Conservation (phyloP, 139 green algal genomes). For the Chlorella sp. region DNA sequence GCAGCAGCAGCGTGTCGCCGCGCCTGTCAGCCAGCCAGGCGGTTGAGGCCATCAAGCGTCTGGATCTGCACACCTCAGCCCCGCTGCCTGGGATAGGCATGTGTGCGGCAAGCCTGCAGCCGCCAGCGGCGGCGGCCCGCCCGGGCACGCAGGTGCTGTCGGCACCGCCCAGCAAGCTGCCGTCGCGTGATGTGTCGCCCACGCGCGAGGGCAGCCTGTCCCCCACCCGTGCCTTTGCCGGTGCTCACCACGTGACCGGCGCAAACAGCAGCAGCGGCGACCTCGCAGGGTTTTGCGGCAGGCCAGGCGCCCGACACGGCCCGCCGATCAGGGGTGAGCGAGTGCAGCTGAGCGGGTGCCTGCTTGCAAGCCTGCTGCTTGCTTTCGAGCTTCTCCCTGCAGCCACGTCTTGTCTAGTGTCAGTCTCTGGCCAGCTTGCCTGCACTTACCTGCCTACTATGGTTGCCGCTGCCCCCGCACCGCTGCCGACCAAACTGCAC, state of each 20-base stretch:
- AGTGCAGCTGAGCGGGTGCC: not conserved
- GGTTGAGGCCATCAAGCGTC: not conserved
- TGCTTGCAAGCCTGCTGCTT: not conserved
- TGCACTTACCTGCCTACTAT: not conserved
- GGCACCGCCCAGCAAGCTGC: constrained; percentile 23
- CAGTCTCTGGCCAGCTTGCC: too few species aligned
- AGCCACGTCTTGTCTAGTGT: not conserved
- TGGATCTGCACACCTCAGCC: constrained; percentile 5
- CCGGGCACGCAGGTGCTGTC: not conserved
- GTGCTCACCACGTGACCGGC: not conserved
- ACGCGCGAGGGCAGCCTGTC: constrained; percentile 17
- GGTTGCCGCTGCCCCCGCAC: not conserved
- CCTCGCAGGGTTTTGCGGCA: not conserved
- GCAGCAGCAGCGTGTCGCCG: constrained; percentile 22
- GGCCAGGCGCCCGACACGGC: not conserved
- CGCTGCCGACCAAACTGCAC: too few species aligned
- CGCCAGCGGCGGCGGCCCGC: not conserved
- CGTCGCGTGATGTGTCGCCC: not conserved
- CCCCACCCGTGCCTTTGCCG: not conserved
- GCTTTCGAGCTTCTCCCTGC: not conserved
- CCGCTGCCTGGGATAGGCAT: not conserved
- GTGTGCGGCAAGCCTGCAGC: not conserved
- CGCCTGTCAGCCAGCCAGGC: not conserved
- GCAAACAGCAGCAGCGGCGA: not conserved
- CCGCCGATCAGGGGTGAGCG: not conserved